Base-by-base conservation (phyloP, 2,329 filamentous ascomycete species). In the Fusarium cicatricum region DNA sequence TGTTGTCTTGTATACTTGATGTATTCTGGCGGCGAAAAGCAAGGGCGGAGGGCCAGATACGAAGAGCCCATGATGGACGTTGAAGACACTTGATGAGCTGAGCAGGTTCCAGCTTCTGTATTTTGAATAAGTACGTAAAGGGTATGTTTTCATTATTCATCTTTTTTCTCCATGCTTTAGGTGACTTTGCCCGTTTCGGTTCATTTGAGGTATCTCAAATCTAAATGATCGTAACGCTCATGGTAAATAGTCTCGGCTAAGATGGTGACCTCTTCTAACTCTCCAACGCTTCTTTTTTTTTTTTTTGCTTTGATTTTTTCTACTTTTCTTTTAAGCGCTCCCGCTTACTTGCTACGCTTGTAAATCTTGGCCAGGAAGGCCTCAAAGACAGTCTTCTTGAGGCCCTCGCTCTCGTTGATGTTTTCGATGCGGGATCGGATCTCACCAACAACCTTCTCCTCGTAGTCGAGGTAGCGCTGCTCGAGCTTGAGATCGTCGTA, bases 281-380 rank as follows among this genome's bases (percentile, higher is more conserved):
- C 12, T 32, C 26, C 28, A 42, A 31, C 19, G 34, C 34, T 29
- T 43, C 39, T 12, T 41, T 21, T 43, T 50, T 56, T 40, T 44
- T 49, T 55, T 41, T 40, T 47, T 55, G 44, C 38, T 49, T 26
- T 36, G 51, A 19, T 46, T 32, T 15, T 49, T 51, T 42, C 17
- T 38, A 8, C 11, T 10, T 39, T 40, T 36, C 16, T 21, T 29
- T 40, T 10, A 14, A 40, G 15, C 14, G 14, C 12, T 26, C 33
- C 31, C 14, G 11, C 62, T 76, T 90, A 98, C 80, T 97, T 98
- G 85, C 86, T 95, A 73, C 95, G 85, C 87, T 97, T 97, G 85
- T 98, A 98, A 73, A 99, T 98, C 85, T 99, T 99, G 76, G 83
- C 82, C 64, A 99, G 81, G 83, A 98, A 99, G 38, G 85, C 84